A percentile compares a stretch with the other conserved stretches of the same genome.
Conservation (phyloP, 306 rosid species). For the Quercus agrifolia region DNA sequence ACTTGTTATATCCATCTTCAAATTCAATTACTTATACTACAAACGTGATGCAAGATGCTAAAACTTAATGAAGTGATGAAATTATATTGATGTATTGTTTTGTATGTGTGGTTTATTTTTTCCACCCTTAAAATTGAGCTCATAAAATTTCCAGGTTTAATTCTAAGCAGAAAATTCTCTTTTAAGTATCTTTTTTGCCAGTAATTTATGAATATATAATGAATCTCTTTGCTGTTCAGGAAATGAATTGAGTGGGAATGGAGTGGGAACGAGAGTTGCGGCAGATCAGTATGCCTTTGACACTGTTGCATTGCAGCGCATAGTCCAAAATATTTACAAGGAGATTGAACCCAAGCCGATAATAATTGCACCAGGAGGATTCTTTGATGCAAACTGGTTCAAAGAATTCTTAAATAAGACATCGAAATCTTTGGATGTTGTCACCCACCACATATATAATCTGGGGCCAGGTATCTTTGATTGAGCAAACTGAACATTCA, state of each 20-base stretch:
- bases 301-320: constrained; percentile 40
- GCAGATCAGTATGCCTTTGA: constrained; percentile 76
- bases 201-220: not conserved
- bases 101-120: not conserved
- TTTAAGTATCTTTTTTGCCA: not conserved
- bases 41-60: too few species aligned
- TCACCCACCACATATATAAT: constrained; percentile 85
- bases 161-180: not conserved
- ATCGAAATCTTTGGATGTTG: constrained; percentile 37
- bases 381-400: constrained; percentile 78
- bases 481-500: not conserved
- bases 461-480: constrained; percentile 75
- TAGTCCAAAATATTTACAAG: constrained; percentile 46
- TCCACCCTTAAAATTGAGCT: not conserved
- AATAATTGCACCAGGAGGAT: constrained; percentile 87
- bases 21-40: too few species aligned
- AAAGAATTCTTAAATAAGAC: constrained; percentile 49
- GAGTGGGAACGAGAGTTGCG: constrained; percentile 63
- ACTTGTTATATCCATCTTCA: too few species aligned
- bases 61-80: not conserved
- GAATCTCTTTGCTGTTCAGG: constrained; percentile 37
- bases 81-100: not conserved
- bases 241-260: constrained; percentile 80
- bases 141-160: not conserved
- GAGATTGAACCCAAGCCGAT: constrained; percentile 58